A percentile compares a stretch with the other conserved stretches of the same genome.
phyloP scores from a whole-genome alignment of 306 rosid genomes.

The Vigna mungo region DNA sequence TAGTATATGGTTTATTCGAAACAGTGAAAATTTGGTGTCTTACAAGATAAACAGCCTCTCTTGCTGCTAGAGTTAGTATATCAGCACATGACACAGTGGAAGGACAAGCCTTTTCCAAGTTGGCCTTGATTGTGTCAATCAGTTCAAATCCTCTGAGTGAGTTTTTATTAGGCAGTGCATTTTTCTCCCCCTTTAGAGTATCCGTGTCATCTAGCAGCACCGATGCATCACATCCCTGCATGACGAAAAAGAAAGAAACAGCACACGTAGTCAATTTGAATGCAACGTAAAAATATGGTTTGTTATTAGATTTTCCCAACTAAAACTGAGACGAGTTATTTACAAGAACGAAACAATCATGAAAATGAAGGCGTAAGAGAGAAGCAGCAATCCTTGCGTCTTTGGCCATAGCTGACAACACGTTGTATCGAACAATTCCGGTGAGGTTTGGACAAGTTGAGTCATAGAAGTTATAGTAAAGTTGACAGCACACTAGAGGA shows the following conservation, averaged over 20 bases:
- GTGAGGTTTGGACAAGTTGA: constrained; percentile 68
- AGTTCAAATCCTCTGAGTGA: constrained; percentile 84
- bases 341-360: constrained; percentile 88
- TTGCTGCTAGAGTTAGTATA: constrained; percentile 75
- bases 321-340: constrained; percentile 6
- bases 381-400: constrained; percentile 92
- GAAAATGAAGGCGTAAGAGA: constrained; percentile 94
- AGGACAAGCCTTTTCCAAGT: constrained; percentile 79
- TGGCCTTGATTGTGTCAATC: constrained; percentile 80
- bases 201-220: constrained; percentile 76
- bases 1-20: background rate
- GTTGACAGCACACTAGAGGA: constrained; percentile 66
- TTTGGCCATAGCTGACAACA: constrained; percentile 70
- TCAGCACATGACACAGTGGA: constrained; percentile 88
- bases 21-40: constrained; percentile 36
- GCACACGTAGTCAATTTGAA: constrained; percentile 8
- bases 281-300: background rate
- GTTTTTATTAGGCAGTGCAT: constrained; percentile 66
- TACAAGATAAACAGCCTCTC: constrained; percentile 83
- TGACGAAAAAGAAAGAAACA: constrained; percentile 10
- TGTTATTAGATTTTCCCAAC: background rate
- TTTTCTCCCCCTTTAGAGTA: constrained; percentile 82
- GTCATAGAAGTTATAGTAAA: constrained; percentile 72
- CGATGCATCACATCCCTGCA: constrained; percentile 89
- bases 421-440: constrained; percentile 60